Percentiles rank a stretch among this genome's conserved stretches.
These are phyloP conservation scores for Psilocybe cyanescens DNA, from an alignment of 768 basidiomycete species.

Conservation along the genomic window DNA sequence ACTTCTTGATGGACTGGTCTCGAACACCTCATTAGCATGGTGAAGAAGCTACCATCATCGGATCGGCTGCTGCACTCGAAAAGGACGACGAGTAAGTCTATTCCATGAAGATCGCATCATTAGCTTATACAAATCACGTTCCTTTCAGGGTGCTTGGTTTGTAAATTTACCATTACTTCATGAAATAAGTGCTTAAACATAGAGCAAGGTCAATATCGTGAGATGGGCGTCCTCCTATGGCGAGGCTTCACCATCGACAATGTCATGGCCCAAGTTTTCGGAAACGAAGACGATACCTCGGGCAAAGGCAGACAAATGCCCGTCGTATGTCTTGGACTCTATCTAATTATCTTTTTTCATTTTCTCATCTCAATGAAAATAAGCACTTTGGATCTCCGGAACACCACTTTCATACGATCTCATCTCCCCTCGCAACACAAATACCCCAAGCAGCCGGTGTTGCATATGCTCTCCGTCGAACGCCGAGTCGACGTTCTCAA, in stretches of 20 bases:
- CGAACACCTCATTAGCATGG: constrained; percentile 59
- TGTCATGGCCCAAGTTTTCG: constrained; percentile 93
- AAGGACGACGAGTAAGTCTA: constrained; percentile 78
- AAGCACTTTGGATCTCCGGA: constrained; percentile 86
- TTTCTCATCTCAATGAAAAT: constrained; percentile 13
- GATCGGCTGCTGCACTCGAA: constrained; percentile 85
- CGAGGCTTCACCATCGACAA: constrained; percentile 78
- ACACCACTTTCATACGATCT: constrained; percentile 93
- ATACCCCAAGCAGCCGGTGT: constrained; percentile 96
- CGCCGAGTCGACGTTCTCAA: constrained; percentile 64
- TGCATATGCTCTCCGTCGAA: constrained; percentile 84
- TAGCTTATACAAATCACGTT: not conserved
- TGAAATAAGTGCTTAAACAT: constrained; percentile 7
- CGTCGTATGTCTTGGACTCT: constrained; percentile 58
- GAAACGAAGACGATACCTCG: constrained; percentile 77
- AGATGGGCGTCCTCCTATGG: constrained; percentile 91
- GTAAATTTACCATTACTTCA: constrained; percentile 20
- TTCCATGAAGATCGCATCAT: not conserved
- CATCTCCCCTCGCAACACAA: constrained; percentile 91
- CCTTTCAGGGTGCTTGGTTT: constrained; percentile 69
- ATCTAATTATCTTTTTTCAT: constrained; percentile 1
- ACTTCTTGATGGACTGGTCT: constrained; percentile 4
- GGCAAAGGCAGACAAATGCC: constrained; percentile 95
- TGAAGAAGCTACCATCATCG: constrained; percentile 90
- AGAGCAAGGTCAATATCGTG: constrained; percentile 82